A percentile compares a stretch with the other conserved stretches of the same genome.
phyloP scores from a whole-genome alignment of 208 protist genomes.

The Trichomonas vaginalis region DNA sequence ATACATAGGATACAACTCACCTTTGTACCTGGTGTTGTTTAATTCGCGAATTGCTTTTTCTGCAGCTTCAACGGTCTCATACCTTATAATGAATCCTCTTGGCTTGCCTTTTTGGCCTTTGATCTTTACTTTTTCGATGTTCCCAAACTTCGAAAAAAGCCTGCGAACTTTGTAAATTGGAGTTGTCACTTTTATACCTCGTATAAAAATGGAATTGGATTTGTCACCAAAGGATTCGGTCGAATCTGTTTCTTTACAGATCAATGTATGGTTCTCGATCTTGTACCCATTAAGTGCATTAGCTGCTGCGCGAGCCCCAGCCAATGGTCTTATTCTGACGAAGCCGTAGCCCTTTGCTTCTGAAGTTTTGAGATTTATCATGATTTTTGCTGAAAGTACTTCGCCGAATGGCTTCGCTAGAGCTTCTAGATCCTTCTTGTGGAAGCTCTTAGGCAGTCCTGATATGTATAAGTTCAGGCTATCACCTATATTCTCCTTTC shows the following conservation, averaged over 20 bases:
- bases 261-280: background rate
- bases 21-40: background rate
- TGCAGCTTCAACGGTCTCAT: background rate
- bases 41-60: background rate
- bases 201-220: background rate
- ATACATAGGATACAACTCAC: background rate
- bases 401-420: background rate
- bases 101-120: background rate
- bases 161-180: background rate
- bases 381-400: background rate
- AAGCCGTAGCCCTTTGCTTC: background rate
- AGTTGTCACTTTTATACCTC: background rate
- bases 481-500: no score
- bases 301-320: background rate
- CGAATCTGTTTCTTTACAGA: background rate
- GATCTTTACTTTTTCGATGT: background rate
- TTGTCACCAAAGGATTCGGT: background rate
- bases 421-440: background rate
- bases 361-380: background rate
- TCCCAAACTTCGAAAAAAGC: background rate
- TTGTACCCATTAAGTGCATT: background rate
- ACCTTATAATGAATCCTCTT: background rate
- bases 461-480: background rate
- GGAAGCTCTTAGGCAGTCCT: background rate
- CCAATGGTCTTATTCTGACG: background rate